Conservation (phyloP, 352 stramenopile genomes). For the Plasmopara muralis region DNA sequence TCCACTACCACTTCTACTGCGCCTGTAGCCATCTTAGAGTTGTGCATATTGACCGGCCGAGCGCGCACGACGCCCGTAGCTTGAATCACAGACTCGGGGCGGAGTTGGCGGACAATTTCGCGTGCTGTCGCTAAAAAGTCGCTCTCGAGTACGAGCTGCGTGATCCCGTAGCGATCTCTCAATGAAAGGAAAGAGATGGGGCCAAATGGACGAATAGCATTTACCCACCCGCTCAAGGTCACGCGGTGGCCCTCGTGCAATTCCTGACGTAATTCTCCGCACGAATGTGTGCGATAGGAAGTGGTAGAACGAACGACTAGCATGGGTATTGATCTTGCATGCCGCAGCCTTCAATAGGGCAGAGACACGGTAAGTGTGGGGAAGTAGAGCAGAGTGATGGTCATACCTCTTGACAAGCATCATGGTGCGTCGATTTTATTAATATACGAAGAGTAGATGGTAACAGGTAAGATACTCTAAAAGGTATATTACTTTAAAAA, state of each 20-base stretch:
- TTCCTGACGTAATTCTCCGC: constrained; percentile 58
- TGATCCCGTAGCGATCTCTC: constrained; percentile 70
- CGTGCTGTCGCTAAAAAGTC: constrained; percentile 37
- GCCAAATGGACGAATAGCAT: constrained; percentile 67
- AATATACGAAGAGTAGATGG: too few species aligned
- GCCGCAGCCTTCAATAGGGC: constrained; percentile 15
- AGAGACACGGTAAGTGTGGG: background rate
- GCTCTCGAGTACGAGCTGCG: constrained; percentile 76
- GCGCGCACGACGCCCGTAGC: constrained; percentile 51
- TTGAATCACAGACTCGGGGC: constrained; percentile 68
- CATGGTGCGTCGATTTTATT: background rate
- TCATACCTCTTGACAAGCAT: constrained; percentile 28
- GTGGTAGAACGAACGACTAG: constrained; percentile 22
- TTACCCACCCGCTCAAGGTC: constrained; percentile 73
- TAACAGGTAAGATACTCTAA: too few species aligned
- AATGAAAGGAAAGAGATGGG: constrained; percentile 78
- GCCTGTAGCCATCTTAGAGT: constrained; percentile 64
- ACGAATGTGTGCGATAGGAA: constrained; percentile 68
- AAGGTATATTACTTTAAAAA: too few species aligned
- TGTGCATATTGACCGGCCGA: constrained; percentile 58
- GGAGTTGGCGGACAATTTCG: constrained; percentile 43
- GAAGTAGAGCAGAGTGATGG: constrained; percentile 1
- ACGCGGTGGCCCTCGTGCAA: constrained; percentile 47
- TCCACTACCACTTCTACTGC: constrained; percentile 70
- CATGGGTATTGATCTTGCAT: constrained; percentile 1